Percentiles rank a stretch among this genome's conserved stretches.
Evolutionary conservation across 169 alveolate genomes (phyloP).

Genomic region (Plasmodium malariae): DNA sequence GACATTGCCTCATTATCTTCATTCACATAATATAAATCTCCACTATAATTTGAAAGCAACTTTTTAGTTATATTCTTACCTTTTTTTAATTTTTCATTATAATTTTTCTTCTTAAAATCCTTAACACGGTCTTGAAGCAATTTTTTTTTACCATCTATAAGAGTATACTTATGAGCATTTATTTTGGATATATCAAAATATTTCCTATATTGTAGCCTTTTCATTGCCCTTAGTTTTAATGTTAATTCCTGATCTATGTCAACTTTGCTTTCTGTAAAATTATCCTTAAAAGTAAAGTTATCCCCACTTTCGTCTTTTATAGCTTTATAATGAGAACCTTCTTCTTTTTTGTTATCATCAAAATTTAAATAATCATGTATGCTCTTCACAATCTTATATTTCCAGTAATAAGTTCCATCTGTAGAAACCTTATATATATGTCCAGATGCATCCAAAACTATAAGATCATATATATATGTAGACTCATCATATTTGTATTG

Average conservation of each 20-base stretch:
- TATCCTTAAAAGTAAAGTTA: not conserved
- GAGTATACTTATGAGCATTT: not conserved
- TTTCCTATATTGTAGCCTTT: constrained; percentile 6
- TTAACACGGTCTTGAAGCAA: not conserved
- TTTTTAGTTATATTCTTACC: constrained; percentile 23
- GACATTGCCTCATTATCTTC: constrained; percentile 79
- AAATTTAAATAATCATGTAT: constrained; percentile 27
- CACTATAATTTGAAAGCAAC: constrained; percentile 68
- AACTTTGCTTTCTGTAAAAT: constrained; percentile 16
- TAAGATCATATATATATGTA: constrained; percentile 31
- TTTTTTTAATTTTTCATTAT: constrained; percentile 31
- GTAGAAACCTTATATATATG: constrained; percentile 74
- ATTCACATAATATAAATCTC: constrained; percentile 83
- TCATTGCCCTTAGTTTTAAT: constrained; percentile 50
- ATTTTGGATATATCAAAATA: constrained; percentile 2
- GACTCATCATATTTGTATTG: constrained; percentile 59
- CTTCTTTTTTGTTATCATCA: constrained; percentile 16
- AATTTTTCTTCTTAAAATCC: constrained; percentile 1
- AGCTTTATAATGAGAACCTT: constrained; percentile 2
- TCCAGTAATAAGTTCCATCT: constrained; percentile 72
- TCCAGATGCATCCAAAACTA: constrained; percentile 65
- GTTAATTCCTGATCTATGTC: constrained; percentile 25
- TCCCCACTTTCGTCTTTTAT: constrained; percentile 4
- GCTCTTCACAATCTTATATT: constrained; percentile 46
- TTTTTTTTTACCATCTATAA: not conserved